Evolutionary conservation across 441 rosid genomes (phyloP), one percentile per base, ranked within the genome.

Genomic region (Erysimum cheiri): DNA sequence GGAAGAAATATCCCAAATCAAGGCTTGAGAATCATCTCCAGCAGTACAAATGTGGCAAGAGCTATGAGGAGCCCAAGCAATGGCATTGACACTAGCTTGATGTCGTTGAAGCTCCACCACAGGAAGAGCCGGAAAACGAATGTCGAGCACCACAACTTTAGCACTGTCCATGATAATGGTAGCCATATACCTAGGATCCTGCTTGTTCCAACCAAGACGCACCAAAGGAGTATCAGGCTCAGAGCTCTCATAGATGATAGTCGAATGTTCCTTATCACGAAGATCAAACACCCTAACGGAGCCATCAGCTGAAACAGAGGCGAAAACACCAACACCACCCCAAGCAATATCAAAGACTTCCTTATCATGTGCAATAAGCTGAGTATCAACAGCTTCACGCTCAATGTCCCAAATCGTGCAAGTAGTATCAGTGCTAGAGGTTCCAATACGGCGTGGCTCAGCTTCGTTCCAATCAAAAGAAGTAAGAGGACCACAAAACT

Each of bases 1-100:
- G 13, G 96, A 86, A 0, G 98, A 86, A 24, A 93, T 79, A 66
- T 93, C 98, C 98, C 98, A 93, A 71, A 93, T 93, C 76, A 93
- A 80, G 0, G 98, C 97, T 85, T 93, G 98, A 0, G 91, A 90
- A 77, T 94, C 98, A 36, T 94, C 98, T 41, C 98, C 98, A 0
- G 98, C 98, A 0, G 98, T 94, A 71, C 98, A 94, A 10, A 90
- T 94, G 55, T 94, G 98, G 31, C 98, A 94, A 13, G 98, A 92
- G 70, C 98, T 92, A 48, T 92, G 99, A 0, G 99, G 99, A 9
- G 99, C 98, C 99, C 99, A 94, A n/a, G 98, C 99, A 6, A 92
- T 83, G 0, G 98, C 99, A 65, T 94, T 94, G 7, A 90, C 99
- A 17, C 94, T 86, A 0, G 94, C 88, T 32, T 90, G 97, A 71